Percentiles rank a stretch among this genome's conserved stretches.
Conservation (phyloP, 306 rosid species). For the Inga oerstediana region DNA sequence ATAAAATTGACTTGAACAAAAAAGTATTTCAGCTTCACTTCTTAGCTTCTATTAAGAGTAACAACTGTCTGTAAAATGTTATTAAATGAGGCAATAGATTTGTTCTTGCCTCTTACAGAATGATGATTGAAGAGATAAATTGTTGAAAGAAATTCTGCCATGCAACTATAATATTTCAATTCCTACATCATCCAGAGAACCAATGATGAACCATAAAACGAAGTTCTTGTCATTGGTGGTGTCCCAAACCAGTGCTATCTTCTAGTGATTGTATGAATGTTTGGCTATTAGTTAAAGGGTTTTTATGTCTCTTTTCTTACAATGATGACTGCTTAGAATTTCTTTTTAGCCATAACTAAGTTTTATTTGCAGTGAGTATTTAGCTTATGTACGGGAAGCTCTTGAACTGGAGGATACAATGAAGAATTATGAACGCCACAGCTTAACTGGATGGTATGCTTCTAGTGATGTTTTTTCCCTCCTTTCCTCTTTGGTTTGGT, state of each 20-base stretch:
- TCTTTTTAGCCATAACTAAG: conserved; percentile 26
- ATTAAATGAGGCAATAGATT: conserved; percentile 12
- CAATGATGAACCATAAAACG: background rate
- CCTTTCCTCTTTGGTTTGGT: background rate
- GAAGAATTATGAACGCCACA: conserved; percentile 73
- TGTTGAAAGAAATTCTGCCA: background rate
- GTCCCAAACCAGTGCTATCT: background rate
- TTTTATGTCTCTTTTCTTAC: conserved; percentile 12
- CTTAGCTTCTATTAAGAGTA: conserved; percentile 21
- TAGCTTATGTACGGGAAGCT: conserved; percentile 76
- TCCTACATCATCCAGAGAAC: background rate
- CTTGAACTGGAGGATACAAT: conserved; percentile 94
- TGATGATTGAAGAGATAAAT: conserved; percentile 1
- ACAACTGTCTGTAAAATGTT: conserved; percentile 19
- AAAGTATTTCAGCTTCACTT: conserved; percentile 23
- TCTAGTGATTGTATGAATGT: conserved; percentile 15
- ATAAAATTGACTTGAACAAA: conserved; percentile 29
- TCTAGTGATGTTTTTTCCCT: conserved; percentile 23
- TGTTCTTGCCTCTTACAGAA: conserved; percentile 19
- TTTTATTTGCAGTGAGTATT: conserved; percentile 81
- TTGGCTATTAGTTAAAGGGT: conserved; percentile 11
- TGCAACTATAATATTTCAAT: background rate
- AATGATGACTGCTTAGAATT: conserved; percentile 15
- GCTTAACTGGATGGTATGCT: conserved; percentile 90
- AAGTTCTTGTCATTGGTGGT: background rate